Evolutionary conservation across 495 filamentous ascomycete species (phyloP), one percentile per base, ranked within the genome.

Genomic region (Lichina pygmaea): DNA sequence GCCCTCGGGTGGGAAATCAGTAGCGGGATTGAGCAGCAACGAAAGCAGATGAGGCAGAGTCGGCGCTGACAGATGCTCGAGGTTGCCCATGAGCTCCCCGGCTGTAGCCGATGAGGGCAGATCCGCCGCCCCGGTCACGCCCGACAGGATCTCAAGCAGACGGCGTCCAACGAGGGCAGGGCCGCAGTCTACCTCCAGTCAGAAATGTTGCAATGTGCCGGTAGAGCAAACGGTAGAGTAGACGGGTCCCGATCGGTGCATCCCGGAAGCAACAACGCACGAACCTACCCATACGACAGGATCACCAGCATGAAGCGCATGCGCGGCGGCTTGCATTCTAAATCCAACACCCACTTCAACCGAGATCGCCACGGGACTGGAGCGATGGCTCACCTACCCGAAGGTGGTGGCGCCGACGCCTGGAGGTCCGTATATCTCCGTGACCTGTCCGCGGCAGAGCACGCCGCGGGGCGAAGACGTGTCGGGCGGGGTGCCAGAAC

Each of bases 351-450:
- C 24, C 24, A 24, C 24, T 24, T 24, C 24, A 24, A 24, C 24
- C 24, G 24, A 24, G 24, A 24, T 24, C 24, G 24, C 24, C 24
- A 24, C 4, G 4, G 24, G 24, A 24, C 24, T 4, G 24, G 2
- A 24, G 24, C 24, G 4, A 24, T 24, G 4, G 24, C 24, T 13
- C 17, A 59, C 64, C 48, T 59, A 92, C 86, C 73, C 78, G 50
- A 97, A 61, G 6, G 77, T 62, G 0, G 86, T 91, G 60, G 95
- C 95, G 10, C 89, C 89, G 12, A 69, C 71, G 0, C 86, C 86
- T 8, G 82, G 81, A 12, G 89, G 85, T 0, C 89, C 89, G 62
- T 77, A 92, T 33, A 93, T 60, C 57, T 97, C 89, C 6, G 76
- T 77, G n/a, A 92, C 66, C 55, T 83, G 78, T 17, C 83, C 84